phyloP scores from a whole-genome alignment of 2,329 filamentous ascomycete species.

The Sarocladium strictum region DNA sequence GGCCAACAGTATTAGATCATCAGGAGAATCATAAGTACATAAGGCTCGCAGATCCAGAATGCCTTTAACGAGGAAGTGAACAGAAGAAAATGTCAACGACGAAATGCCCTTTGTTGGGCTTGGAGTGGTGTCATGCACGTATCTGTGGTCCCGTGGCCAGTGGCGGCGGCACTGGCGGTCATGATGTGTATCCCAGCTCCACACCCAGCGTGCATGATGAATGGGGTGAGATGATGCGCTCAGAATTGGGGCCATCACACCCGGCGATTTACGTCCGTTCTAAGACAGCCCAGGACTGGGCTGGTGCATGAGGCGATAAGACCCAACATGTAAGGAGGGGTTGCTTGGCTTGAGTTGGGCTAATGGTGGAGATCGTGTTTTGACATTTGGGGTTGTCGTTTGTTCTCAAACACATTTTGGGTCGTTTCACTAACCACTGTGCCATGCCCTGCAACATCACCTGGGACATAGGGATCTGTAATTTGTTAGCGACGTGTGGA shows the following conservation, averaged over 20 bases:
- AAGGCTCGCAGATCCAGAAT: no score
- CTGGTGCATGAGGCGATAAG: not conserved
- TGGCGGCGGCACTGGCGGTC: slow-evolving; percentile 4
- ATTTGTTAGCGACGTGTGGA: no score
- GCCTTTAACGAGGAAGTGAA: not conserved
- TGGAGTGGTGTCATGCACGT: not conserved
- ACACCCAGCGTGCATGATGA: not conserved
- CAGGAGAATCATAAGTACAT: not conserved
- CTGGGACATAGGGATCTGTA: no score
- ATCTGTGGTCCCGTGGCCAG: not conserved
- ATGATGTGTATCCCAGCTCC: not conserved
- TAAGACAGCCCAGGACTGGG: not conserved
- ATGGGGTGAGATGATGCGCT: not conserved
- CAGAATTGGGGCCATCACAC: no score
- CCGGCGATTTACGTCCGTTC: not conserved
- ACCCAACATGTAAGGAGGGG: not conserved
- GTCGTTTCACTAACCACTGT: no score
- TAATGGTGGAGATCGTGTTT: not conserved
- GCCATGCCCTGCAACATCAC: no score
- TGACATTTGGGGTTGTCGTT: not conserved
- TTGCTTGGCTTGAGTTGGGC: not conserved
- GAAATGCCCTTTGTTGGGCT: not conserved
- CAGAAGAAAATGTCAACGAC: not conserved
- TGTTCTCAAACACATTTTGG: not conserved
- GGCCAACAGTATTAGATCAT: no score